phyloP scores from a whole-genome alignment of 495 filamentous ascomycete genomes.

The Talaromyces stipitatus region DNA sequence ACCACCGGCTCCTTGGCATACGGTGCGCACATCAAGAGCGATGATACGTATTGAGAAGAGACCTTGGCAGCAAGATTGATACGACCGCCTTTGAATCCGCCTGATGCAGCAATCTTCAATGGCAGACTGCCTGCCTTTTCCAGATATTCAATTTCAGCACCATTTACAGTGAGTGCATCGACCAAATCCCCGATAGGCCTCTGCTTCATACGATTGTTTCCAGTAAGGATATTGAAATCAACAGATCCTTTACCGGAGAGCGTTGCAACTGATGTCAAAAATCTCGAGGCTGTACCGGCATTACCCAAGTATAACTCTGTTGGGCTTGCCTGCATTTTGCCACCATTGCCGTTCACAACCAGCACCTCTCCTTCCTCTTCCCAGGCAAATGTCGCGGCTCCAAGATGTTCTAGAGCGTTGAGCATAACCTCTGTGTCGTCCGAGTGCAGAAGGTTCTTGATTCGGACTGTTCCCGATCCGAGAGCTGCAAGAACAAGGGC shows the following conservation, averaged over 20 bases:
- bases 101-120: constrained; percentile 70
- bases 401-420: constrained; percentile 71
- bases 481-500: constrained; percentile 89
- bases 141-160: constrained; percentile 73
- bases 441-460: constrained; percentile 89
- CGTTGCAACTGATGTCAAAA: constrained; percentile 87
- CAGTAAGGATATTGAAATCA: constrained; percentile 72
- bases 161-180: constrained; percentile 79
- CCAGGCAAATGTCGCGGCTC: constrained; percentile 90
- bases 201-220: constrained; percentile 94
- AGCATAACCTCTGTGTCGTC: constrained; percentile 98
- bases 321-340: constrained; percentile 66
- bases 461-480: constrained; percentile 75
- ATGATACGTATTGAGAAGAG: constrained; percentile 96
- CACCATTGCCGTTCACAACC: constrained; percentile 84
- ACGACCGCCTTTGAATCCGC: constrained; percentile 81
- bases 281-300: constrained; percentile 91
- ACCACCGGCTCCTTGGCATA: constrained; percentile 93
- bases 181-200: constrained; percentile 92
- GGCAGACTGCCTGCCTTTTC: constrained; percentile 74
- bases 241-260: constrained; percentile 61
- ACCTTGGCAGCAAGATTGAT: constrained; percentile 91
- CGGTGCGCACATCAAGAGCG: constrained; percentile 91
- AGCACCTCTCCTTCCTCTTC: constrained; percentile 87
- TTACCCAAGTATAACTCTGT: constrained; percentile 88